These are phyloP conservation scores for Curvularia sp. DNA, from an alignment of 2,329 filamentous ascomycete genomes.

Conservation along the genomic window DNA sequence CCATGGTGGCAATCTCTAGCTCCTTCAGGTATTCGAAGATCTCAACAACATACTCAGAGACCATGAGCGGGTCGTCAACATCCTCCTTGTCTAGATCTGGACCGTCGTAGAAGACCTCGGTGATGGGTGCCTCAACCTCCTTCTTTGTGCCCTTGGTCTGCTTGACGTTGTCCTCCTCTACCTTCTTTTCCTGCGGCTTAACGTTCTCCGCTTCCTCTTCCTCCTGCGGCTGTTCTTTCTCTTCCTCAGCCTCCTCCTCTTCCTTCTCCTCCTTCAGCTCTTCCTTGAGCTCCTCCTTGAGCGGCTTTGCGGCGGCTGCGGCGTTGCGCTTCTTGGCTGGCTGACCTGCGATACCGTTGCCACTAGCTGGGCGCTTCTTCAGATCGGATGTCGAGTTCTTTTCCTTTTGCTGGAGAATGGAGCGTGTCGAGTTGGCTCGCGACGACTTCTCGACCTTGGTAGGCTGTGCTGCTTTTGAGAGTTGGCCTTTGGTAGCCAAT, in stretches of 20 bases:
- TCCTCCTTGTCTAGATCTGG: slow-evolving; percentile 83
- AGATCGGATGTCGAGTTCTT: slow-evolving; percentile 69
- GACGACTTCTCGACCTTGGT: slow-evolving; percentile 81
- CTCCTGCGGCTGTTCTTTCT: slow-evolving; percentile 56
- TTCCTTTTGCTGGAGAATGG: slow-evolving; percentile 71
- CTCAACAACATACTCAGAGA: slow-evolving; percentile 94
- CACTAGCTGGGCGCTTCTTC: slow-evolving; percentile 80
- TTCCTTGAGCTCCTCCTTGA: slow-evolving; percentile 63
- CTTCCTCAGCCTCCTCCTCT: slow-evolving; percentile 65
- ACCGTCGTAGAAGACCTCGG: slow-evolving; percentile 44
- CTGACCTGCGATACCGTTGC: slow-evolving; percentile 70
- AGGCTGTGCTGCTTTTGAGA: slow-evolving; percentile 79
- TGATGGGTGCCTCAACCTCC: slow-evolving; percentile 31
- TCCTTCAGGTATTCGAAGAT: slow-evolving; percentile 96
- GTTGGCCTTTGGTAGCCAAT: slow-evolving; percentile 66
- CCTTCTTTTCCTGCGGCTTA: slow-evolving; percentile 53
- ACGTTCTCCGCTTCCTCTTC: slow-evolving; percentile 65
- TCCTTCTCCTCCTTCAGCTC: slow-evolving; percentile 53
- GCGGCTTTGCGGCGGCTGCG: slow-evolving; percentile 59
- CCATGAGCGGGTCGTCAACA: slow-evolving; percentile 93
- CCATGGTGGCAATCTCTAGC: slow-evolving; percentile 79
- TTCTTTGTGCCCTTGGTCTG: slow-evolving; percentile 30
- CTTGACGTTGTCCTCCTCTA: slow-evolving; percentile 41
- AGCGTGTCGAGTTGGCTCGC: slow-evolving; percentile 66
- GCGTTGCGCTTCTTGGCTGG: slow-evolving; percentile 73